Evolutionary conservation across 2,329 filamentous ascomycete species (phyloP), one percentile per base, ranked within the genome.

Genomic region (Sporothrix curviconia): DNA sequence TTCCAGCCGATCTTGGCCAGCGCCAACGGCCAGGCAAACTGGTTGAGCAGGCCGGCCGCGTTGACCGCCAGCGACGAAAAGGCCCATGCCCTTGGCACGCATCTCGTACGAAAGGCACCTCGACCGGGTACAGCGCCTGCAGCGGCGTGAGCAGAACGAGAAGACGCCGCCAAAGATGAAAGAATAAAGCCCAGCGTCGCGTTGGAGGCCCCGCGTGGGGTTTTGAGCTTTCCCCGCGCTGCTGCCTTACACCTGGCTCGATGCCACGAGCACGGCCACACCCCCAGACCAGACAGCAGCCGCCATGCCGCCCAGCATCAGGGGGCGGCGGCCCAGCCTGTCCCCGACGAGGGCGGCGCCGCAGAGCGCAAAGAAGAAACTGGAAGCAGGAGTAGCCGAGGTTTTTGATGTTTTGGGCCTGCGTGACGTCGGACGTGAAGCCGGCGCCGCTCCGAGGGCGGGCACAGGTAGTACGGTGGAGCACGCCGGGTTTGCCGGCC

Each of bases 401-500:
- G 43, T n/a, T n/a, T n/a, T 47, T 47, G 25, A 47, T 47, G 43
- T 47, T 47, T n/a, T n/a, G n/a, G 43, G 43, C 43, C 17, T 47
- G 43, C 14, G 43, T 47, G 43, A 47, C 43, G 43, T n/a, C 24
- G 43, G 43, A 47, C 11, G 43, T 47, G 25, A 47, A 47, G 25
- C 43, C 43, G 43, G 43, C 43, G 9, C 43, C 43, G 11, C 32
- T 19, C n/a, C n/a, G 25, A 47, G 43, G 25, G 43, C 43, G 43
- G 43, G 43, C 24, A 47, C 24, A 47, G 43, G 43, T 47, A 47
- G 25, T 47, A 47, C 12, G 43, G n/a, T n/a, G 28, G 7, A 47
- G 43, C 1, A 47, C 43, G 17, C 43, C 43, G 32, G n/a, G n/a
- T n/a, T 47, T 47, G 43, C 43, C 43, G n/a, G 43, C 43, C 43